Evolutionary conservation across 2,329 filamentous ascomycete genomes (phyloP).

Genomic region (Ceratocystiopsis brevicomis): DNA sequence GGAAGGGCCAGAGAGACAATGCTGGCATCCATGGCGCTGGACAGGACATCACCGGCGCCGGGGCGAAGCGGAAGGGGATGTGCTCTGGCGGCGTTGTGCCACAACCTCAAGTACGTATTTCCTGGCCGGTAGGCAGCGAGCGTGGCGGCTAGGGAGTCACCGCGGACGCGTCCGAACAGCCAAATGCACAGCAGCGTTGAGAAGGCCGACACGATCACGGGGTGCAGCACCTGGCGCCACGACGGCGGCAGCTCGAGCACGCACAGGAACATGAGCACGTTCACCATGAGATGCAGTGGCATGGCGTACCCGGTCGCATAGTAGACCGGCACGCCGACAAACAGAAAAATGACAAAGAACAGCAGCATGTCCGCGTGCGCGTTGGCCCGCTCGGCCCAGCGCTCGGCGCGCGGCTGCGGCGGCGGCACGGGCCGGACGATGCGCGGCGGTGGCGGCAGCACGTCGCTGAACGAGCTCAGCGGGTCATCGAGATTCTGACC

Average conservation of each 20-base stretch:
- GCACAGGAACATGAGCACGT: conserved; percentile 31
- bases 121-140: conserved; percentile 32
- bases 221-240: conserved; percentile 36
- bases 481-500: conserved; percentile 10
- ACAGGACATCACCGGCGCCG: conserved; percentile 38
- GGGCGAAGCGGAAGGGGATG: conserved; percentile 15
- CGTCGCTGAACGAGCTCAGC: conserved; percentile 10
- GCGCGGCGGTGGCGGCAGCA: conserved; percentile 14
- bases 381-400: conserved; percentile 29
- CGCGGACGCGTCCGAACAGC: conserved; percentile 27
- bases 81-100: conserved; percentile 17
- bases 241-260: conserved; percentile 27
- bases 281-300: conserved; percentile 27
- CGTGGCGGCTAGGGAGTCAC: conserved; percentile 21
- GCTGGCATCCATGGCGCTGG: conserved; percentile 33
- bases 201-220: conserved; percentile 35
- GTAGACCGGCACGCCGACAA: conserved; percentile 35
- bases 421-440: conserved; percentile 4
- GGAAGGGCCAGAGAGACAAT: conserved; percentile 41
- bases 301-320: conserved; percentile 32
- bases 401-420: conserved; percentile 25
- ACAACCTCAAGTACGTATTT: conserved; percentile 32
- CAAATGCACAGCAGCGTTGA: conserved; percentile 33
- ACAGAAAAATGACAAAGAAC: conserved; percentile 26
- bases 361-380: conserved; percentile 25